Evolutionary conservation across 176 grass and related monocot species (phyloP), one percentile per base, ranked within the genome.

Genomic region (Ensete ventricosum): DNA sequence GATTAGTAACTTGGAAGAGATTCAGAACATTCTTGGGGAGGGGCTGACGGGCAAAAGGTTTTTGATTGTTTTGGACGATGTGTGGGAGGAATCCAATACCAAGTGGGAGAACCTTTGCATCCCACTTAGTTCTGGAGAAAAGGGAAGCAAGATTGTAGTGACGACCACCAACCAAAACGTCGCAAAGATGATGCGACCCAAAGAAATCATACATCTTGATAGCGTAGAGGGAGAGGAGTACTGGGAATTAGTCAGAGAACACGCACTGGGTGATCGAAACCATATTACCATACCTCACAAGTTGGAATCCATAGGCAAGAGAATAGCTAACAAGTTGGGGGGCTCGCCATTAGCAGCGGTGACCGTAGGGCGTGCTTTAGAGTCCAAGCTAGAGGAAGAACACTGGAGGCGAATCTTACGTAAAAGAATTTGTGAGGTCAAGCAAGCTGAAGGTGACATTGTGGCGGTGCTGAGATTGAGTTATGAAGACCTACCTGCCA

Each of bases 391-490:
- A 19, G 62, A 71, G 9, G 65, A 71, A 22, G 8, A 26, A 14
- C 58, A 78, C 20, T 64, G 62, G 62, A 9, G 21, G 17, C 20
- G 2, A 11, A 64, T 64, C 10, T 20, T 20, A 2, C 9, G 20
- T 10, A 21, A 10, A 10, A 20, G 11, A 9, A 23, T 64, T 23
- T 17, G 57, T 8, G 57, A 8, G n/a, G 17, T n/a, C 57, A 6
- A 60, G 9, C 57, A 11, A 79, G 43, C 76, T 50, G 73, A 50
- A 53, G 52, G 77, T 69, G 82, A 85, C 23, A 85, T 89, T 53
- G 53, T 82, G 76, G 64, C 72, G 55, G 78, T 82, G 22, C 75
- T 90, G 20, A 62, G 14, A 51, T 52, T 48, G 8, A 87, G 88
- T 34, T 91, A 87, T 34, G 14, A 77, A 13, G 73, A 87, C 50